Evolutionary conservation across 129 eudicot genomes (phyloP), one percentile per base, ranked within the genome.

Genomic region (Escallonia herrerae): DNA sequence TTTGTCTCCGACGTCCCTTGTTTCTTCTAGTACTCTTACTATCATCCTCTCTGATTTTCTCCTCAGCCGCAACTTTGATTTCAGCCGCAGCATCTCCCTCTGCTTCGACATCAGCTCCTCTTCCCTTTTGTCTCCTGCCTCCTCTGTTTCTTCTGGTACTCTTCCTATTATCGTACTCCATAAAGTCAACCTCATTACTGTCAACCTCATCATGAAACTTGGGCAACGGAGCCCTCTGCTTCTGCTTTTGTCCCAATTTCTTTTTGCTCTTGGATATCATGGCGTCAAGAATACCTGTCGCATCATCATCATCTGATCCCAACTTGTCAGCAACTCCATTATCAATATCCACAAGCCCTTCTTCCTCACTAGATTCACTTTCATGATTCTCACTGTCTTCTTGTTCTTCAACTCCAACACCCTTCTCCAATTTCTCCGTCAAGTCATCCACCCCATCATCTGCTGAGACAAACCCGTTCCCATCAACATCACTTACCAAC

Each of bases 101-200:
- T 13, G 77, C 72, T 66, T 79, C 96, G 44, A 65, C 72, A 45
- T 72, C 86, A 66, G 65, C 80, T 67, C 42, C 72, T 71, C 73
- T 78, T 59, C 74, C 79, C 11, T 66, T 77, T 56, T 79, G 81
- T 66, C 78, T 79, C 67, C 80, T 78, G 54, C 81, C 79, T 74
- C 96, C 81, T 65, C 82, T 86, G 50, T 79, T 93, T 71, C 83
- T 83, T 75, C 89, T 77, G 33, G 84, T 63, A 68, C 81, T 84
- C 73, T 76, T 89, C 49, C 58, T 50, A 50, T 89, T 83, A 77
- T 89, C 86, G 69, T 86, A 86, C 54, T 81, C 89, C 95, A 86
- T 88, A 74, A 82, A 72, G 58, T 85, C 96, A 45, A 67, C 66
- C 66, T 93, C 95, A 67, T 84, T 86, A 49, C 43, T 58, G 56